Base-by-base conservation (phyloP, 768 basidiomycete genomes). In the Lyophyllum decastes region DNA sequence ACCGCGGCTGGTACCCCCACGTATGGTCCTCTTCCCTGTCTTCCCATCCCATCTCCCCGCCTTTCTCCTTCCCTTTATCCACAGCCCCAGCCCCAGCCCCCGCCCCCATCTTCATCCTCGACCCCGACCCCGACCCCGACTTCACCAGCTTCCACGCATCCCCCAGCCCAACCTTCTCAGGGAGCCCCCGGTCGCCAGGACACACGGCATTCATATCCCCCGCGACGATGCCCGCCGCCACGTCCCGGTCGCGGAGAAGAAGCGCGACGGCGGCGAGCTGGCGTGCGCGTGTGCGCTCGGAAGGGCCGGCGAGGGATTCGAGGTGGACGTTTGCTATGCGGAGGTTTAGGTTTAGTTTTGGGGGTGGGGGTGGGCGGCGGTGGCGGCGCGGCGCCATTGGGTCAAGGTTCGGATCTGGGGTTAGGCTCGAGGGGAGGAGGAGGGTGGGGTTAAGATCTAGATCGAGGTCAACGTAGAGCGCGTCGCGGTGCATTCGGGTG, bases 151-250 rank as follows among this genome's bases (percentile, higher is more conserved):
- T 33, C 76, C 79, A 83, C 30, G 80, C 80, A 53, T 83, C 82
- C 46, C 41, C 19, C 58, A 83, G 58, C 43, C 79, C 81, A 0
- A 73, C 72, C 12, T 67, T 62, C 48, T 70, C 68, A 10, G 76
- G 73, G 24, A 80, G 67, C 46, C 54, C 46, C 56, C 26, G 12
- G 26, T 83, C 82, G 19, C 60, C 60, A 0, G 66, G 54, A 11
- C 68, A 68, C 40, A 83, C 78, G 57, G 74, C 73, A 54, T 83
- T 83, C 82, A 83, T 83, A 61, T 83, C 82, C 4, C 82, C 82
- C 0, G 74, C 73, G 21, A 82, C 78, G 17, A 83, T 26, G 0
- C 81, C 82, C 2, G 72, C 79, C 25, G 68, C 62, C 2, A 81
- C 54, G 0, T 61, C 68, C 10, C 60, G 59, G 51, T 67, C 70